Conservation (phyloP, 495 filamentous ascomycete species). For the Xylaria grammica region DNA sequence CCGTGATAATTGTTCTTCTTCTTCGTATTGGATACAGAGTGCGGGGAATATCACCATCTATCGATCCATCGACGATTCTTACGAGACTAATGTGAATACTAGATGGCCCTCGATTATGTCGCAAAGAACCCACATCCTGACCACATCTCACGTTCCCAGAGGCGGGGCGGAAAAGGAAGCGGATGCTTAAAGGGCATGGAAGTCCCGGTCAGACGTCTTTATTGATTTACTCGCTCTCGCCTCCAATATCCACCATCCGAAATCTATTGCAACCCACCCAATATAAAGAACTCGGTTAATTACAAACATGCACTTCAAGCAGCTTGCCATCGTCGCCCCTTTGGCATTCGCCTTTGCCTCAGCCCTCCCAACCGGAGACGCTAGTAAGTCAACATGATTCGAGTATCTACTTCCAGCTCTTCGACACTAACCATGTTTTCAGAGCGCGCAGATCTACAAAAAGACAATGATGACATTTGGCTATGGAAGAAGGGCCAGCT, state of each 20-base stretch:
- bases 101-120: neutral
- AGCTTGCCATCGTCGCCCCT: slow-evolving; percentile 5
- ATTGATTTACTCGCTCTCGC: neutral
- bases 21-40: slow-evolving; percentile 7
- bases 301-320: slow-evolving; percentile 13
- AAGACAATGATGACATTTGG: slow-evolving; percentile 41
- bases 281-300: neutral
- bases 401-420: neutral
- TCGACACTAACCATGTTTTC: neutral
- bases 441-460: slow-evolving; percentile 9
- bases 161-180: neutral
- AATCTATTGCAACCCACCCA: neutral
- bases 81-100: neutral
- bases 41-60: neutral
- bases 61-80: neutral
- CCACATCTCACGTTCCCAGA: neutral
- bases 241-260: neutral
- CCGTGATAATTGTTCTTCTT: neutral
- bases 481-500: slow-evolving; percentile 25
- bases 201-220: neutral
- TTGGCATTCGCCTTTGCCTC: slow-evolving; percentile 12
- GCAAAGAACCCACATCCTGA: neutral
- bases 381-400: neutral
- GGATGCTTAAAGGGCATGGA: neutral
- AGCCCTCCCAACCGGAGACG: slow-evolving; percentile 11